Base-by-base conservation (phyloP, 805 yeast genomes). In the Cyberlindnera sargentensis region DNA sequence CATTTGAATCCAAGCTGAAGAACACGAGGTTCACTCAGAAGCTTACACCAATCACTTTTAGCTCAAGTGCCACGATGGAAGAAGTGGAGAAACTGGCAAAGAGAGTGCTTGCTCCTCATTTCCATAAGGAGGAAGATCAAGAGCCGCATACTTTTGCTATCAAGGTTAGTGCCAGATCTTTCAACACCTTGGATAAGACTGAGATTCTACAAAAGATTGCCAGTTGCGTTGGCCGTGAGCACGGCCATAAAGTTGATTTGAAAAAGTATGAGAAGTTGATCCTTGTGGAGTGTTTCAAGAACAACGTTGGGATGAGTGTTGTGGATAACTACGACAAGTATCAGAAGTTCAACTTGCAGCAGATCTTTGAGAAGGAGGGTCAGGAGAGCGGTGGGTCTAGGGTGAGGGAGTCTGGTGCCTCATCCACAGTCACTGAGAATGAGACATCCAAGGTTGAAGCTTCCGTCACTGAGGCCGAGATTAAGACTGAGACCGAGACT, bases 221-320 rank as follows among this genome's bases (percentile, higher is more conserved):
- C 4, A 77, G 73, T 29, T 64, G 73, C 36, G 89, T 87, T 1
- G 91, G 91, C 1, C 68, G 73, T 37, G 81, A 77, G 5, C 74
- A 76, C 48, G 82, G 81, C 2, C 96, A 88, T 60, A 68, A 64
- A 31, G 95, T 93, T 11, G 95, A 89, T 59, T 72, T 93, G 61
- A 85, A 86, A 55, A 65, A 78, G 9, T 87, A 77, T 56, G 95
- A 90, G 47, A 80, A 82, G 57, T 67, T 93, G 52, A 76, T 93
- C 39, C 58, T 91, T 41, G 84, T 93, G 3, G 96, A 88, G 61
- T 85, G 96, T 58, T 91, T 82, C 66, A 91, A 90, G 66, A 84
- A 78, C 49, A 84, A 85, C 48, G 74, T 93, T 31, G 99, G 99
- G 6, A 80, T 87, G 76, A 72, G 93, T 50, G 91, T 89, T 5